Conservation (phyloP, 768 basidiomycete genomes). For the Tulasnella sp. region DNA sequence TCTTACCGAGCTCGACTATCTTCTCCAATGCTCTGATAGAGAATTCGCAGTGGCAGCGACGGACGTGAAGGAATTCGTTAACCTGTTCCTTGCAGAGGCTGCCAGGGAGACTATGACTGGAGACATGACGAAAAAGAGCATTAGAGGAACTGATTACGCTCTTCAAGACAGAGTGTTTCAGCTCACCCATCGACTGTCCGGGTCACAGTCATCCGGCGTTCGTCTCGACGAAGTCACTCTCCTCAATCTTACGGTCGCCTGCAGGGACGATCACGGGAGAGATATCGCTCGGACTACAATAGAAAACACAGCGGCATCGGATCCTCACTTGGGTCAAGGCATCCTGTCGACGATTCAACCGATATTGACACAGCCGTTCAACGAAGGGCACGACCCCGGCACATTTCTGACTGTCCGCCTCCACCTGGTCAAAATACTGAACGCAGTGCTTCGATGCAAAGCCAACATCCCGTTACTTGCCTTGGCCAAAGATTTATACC, state of each 20-base stretch:
- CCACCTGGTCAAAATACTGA: slow-evolving; percentile 48
- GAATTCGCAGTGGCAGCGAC: neutral
- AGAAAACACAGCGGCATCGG: slow-evolving; percentile 21
- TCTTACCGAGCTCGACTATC: neutral
- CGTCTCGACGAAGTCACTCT: slow-evolving; percentile 43
- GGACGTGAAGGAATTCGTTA: neutral
- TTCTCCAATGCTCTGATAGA: neutral
- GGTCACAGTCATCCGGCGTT: slow-evolving; percentile 26
- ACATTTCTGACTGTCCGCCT: slow-evolving; percentile 23
- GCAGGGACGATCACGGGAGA: slow-evolving; percentile 26
- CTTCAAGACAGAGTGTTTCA: slow-evolving; percentile 40
- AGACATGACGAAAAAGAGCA: slow-evolving; percentile 6
- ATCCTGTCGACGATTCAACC: slow-evolving; percentile 21
- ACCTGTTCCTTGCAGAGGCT: neutral
- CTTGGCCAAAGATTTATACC: slow-evolving; percentile 44
- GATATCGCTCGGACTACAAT: neutral
- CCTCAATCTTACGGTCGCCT: slow-evolving; percentile 52
- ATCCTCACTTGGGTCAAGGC: slow-evolving; percentile 37
- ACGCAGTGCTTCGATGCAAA: slow-evolving; percentile 40
- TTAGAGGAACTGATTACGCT: slow-evolving; percentile 31
- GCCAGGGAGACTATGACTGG: neutral
- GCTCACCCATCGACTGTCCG: slow-evolving; percentile 43
- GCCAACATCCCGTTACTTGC: slow-evolving; percentile 38
- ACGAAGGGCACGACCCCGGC: neutral
- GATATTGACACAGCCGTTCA: neutral